These are phyloP conservation scores for Balakata baccata DNA, from an alignment of 345 rosid genomes.

Conservation along the genomic window DNA sequence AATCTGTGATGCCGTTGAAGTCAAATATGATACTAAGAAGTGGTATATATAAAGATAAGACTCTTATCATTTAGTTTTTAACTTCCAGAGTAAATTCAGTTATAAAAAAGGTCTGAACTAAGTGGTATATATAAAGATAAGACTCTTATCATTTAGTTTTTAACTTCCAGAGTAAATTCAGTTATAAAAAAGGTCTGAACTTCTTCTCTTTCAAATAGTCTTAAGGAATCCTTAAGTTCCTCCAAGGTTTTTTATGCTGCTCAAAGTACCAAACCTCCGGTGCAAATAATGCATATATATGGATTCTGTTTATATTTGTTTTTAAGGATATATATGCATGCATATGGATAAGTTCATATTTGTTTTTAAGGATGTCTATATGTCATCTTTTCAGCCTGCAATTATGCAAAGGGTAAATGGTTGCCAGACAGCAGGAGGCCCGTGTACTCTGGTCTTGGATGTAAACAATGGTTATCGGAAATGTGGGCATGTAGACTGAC, in stretches of 20 bases:
- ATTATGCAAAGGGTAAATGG: conserved; percentile 38
- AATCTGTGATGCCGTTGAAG: neutral
- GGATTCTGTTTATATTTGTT: no score
- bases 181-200: neutral
- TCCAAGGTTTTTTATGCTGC: neutral
- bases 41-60: no score
- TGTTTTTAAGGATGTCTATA: conserved; percentile 3
- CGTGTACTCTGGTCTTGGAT: conserved; percentile 26
- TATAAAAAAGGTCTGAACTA: neutral
- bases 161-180: no score
- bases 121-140: no score
- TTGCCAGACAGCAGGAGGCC: conserved; percentile 25
- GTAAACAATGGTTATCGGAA: conserved; percentile 33
- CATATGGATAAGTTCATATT: neutral
- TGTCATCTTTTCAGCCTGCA: conserved; percentile 22
- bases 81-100: no score
- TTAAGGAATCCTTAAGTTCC: neutral
- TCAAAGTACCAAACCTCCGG: neutral
- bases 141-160: no score
- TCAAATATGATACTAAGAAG: no score
- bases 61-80: no score
- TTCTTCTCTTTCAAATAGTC: neutral
- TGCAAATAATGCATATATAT: neutral
- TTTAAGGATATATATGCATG: neutral
- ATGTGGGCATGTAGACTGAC: conserved; percentile 34